Percentiles rank a stretch among this genome's conserved stretches.
Evolutionary conservation across 2,329 filamentous ascomycete genomes (phyloP).

Genomic region (Sporothrix humicola): DNA sequence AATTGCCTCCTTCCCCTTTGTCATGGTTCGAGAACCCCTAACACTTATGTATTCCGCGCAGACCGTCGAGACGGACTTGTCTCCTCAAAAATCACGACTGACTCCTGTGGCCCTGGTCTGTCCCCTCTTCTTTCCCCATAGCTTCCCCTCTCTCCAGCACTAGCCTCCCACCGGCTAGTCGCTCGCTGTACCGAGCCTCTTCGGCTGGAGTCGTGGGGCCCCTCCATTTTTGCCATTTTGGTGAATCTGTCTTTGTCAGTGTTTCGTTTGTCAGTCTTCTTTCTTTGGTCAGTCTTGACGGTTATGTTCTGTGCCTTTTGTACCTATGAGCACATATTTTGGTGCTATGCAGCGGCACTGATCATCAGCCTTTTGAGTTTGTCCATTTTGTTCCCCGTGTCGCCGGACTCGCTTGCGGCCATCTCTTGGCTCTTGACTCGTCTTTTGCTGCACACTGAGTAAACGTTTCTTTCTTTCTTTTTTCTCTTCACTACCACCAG

Average conservation of each 20-base stretch:
- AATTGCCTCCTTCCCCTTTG: neutral
- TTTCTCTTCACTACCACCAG: neutral
- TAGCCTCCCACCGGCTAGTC: conserved; percentile 3
- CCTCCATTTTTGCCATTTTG: neutral
- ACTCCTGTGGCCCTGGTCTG: neutral
- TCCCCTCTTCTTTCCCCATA: neutral
- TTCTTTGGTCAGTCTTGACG: neutral
- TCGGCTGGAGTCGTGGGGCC: conserved; percentile 32
- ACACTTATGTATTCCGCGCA: neutral
- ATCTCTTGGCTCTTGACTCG: conserved; percentile 19
- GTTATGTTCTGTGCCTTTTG: neutral
- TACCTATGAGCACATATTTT: neutral
- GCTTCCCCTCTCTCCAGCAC: neutral
- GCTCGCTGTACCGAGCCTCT: conserved; percentile 9
- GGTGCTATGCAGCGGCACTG: too few relatives aligned
- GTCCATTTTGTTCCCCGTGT: neutral
- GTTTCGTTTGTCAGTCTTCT: neutral
- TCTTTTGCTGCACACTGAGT: neutral
- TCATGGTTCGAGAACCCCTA: neutral
- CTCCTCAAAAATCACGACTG: neutral
- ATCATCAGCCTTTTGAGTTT: neutral
- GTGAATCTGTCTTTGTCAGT: neutral
- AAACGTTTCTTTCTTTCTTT: neutral
- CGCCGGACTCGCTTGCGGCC: neutral
- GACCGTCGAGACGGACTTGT: neutral